A percentile compares a stretch with the other conserved stretches of the same genome.
Conservation (phyloP, 305 asterid species). For the Fraxinus dipetala region DNA sequence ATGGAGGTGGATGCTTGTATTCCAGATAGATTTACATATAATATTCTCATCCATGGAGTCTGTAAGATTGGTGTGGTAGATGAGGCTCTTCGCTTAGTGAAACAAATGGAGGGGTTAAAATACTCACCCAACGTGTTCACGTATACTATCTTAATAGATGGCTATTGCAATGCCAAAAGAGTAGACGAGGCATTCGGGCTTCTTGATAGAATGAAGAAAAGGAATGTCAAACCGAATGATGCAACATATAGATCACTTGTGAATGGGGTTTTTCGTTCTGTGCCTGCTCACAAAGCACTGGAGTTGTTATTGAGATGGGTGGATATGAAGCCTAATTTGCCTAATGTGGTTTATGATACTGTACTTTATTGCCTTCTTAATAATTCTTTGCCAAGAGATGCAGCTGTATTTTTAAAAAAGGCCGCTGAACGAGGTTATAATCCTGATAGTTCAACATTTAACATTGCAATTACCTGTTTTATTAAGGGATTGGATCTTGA, state of each 20-base stretch:
- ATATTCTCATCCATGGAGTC: conserved; percentile 86
- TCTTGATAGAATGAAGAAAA: conserved; percentile 62
- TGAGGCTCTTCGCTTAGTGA: conserved; percentile 83
- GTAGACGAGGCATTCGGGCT: conserved; percentile 61
- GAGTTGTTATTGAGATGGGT: conserved; percentile 55
- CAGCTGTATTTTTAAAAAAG: conserved; percentile 48
- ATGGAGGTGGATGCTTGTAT: conserved; percentile 80
- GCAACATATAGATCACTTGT: conserved; percentile 82
- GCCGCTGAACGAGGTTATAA: conserved; percentile 54
- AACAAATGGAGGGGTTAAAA: conserved; percentile 80
- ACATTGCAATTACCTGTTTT: conserved; percentile 58
- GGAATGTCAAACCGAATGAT: conserved; percentile 62
- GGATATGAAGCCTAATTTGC: conserved; percentile 49
- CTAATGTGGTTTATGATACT: conserved; percentile 60
- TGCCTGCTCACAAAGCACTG: conserved; percentile 51
- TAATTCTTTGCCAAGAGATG: conserved; percentile 46
- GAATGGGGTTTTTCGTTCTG: conserved; percentile 66
- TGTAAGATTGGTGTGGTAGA: conserved; percentile 84
- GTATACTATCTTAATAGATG: conserved; percentile 79
- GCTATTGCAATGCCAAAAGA: conserved; percentile 66
- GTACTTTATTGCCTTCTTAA: conserved; percentile 53
- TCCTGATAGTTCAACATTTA: conserved; percentile 56
- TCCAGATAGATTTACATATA: conserved; percentile 84
- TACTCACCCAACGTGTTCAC: conserved; percentile 74
- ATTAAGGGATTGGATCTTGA: conserved; percentile 62